Percentiles rank a stretch among this genome's conserved stretches.
Conservation (phyloP, 192 early-diverging fungal genomes). For the Umbelopsis isabellina region DNA sequence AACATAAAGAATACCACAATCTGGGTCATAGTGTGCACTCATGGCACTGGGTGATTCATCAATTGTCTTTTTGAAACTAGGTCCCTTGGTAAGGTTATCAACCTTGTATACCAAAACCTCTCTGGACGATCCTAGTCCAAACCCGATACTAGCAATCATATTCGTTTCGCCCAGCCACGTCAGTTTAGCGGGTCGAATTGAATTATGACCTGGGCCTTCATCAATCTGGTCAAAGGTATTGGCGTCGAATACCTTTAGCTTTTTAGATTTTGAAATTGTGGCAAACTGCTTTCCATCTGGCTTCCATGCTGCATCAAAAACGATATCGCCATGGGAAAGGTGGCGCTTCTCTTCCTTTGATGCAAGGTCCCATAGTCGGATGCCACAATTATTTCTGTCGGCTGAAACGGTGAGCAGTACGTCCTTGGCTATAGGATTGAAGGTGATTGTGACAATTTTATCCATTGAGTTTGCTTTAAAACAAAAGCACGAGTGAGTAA, state of each 20-base stretch:
- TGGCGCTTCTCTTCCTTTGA: conserved; percentile 37
- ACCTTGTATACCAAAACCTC: conserved; percentile 63
- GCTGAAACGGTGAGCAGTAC: conserved; percentile 62
- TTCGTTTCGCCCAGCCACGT: conserved; percentile 65
- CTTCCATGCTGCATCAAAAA: conserved; percentile 56
- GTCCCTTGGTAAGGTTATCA: conserved; percentile 40
- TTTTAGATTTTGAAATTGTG: conserved; percentile 66
- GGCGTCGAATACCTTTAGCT: conserved; percentile 68
- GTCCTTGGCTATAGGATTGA: conserved; percentile 63
- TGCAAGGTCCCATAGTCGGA: conserved; percentile 62
- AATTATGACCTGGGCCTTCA: conserved; percentile 68
- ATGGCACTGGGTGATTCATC: conserved; percentile 81
- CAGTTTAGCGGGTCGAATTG: conserved; percentile 65
- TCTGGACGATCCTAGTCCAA: conserved; percentile 72
- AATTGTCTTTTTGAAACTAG: conserved; percentile 51
- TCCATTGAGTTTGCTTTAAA: conserved; percentile 46
- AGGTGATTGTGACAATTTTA: conserved; percentile 53
- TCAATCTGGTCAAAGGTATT: conserved; percentile 58
- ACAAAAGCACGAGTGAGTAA: background rate
- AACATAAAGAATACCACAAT: conserved; percentile 69
- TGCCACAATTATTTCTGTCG: conserved; percentile 52
- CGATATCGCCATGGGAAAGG: conserved; percentile 36
- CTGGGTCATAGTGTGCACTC: conserved; percentile 68
- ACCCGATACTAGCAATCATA: conserved; percentile 68
- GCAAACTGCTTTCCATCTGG: conserved; percentile 70